Evolutionary conservation across 768 basidiomycete genomes (phyloP).

Genomic region (Xerocomellus dryophilus): DNA sequence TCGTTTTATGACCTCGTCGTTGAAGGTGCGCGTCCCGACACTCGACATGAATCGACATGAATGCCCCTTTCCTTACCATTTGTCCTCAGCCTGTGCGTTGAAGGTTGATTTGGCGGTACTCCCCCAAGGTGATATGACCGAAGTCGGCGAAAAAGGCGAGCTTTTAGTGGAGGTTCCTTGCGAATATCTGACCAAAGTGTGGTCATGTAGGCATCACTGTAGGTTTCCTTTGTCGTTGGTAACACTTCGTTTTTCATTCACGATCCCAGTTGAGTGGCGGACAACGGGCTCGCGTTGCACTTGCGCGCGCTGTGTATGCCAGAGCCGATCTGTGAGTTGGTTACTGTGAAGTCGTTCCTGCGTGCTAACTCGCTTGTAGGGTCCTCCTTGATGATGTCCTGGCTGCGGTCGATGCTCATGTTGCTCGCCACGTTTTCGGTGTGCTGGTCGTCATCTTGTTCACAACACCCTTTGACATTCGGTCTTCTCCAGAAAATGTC

Average conservation of each 20-base stretch:
- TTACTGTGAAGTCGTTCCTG: not conserved
- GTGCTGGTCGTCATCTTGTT: not conserved
- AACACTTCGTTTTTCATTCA: conserved; percentile 14
- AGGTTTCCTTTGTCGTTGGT: conserved; percentile 18
- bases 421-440: conserved; percentile 83
- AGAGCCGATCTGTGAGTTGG: conserved; percentile 75
- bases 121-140: conserved; percentile 76
- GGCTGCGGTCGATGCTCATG: conserved; percentile 79
- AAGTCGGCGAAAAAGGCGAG: conserved; percentile 80
- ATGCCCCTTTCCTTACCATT: not conserved
- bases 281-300: conserved; percentile 74
- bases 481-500: conserved; percentile 57
- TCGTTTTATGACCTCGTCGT: conserved; percentile 77
- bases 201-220: conserved; percentile 51
- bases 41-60: not conserved
- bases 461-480: not conserved
- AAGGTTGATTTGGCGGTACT: conserved; percentile 75
- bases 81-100: conserved; percentile 70
- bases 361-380: conserved; percentile 30
- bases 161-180: not conserved
- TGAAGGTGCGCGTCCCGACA: conserved; percentile 49
- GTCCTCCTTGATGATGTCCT: conserved; percentile 87
- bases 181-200: too few relatives aligned
- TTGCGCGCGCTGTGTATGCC: conserved; percentile 88
- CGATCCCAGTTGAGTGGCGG: conserved; percentile 68